Conservation (phyloP, 768 basidiomycete genomes). For the Mycena rosella region DNA sequence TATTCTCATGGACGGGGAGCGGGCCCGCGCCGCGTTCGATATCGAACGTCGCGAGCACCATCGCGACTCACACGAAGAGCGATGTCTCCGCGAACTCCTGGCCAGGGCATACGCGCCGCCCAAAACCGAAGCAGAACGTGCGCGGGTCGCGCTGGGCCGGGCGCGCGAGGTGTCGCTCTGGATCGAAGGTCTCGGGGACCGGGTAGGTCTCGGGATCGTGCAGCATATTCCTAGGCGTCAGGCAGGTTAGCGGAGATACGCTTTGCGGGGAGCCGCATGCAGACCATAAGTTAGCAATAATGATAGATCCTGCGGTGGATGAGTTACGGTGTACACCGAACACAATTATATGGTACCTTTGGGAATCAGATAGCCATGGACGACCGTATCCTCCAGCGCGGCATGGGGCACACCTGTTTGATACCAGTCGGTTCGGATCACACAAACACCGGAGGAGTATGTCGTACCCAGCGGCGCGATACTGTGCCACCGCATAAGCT, state of each 20-base stretch:
- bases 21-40: constrained; percentile 56
- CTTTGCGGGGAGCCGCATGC: too few species aligned
- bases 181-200: constrained; percentile 63
- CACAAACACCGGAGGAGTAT: too few species aligned
- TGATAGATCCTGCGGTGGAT: constrained; percentile 49
- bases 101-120: constrained; percentile 62
- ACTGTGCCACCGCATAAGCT: constrained; percentile 64
- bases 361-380: constrained; percentile 61
- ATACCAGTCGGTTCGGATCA: too few species aligned
- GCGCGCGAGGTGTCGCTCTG: constrained; percentile 57
- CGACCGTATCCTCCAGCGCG: constrained; percentile 58
- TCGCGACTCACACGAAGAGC: constrained; percentile 57
- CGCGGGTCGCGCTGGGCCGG: constrained; percentile 56
- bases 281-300: constrained; percentile 63
- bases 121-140: constrained; percentile 60
- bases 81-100: constrained; percentile 66
- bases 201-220: constrained; percentile 64
- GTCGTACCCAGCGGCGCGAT: constrained; percentile 59
- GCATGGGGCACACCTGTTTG: constrained; percentile 58
- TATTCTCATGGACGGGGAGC: constrained; percentile 59
- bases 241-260: neutral
- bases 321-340: neutral
- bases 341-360: too few species aligned
- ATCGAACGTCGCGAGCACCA: constrained; percentile 62
- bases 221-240: constrained; percentile 61